A percentile compares a stretch with the other conserved stretches of the same genome.
phyloP scores from a whole-genome alignment of 257 asterid species.

The Ophiorrhiza pumila region DNA sequence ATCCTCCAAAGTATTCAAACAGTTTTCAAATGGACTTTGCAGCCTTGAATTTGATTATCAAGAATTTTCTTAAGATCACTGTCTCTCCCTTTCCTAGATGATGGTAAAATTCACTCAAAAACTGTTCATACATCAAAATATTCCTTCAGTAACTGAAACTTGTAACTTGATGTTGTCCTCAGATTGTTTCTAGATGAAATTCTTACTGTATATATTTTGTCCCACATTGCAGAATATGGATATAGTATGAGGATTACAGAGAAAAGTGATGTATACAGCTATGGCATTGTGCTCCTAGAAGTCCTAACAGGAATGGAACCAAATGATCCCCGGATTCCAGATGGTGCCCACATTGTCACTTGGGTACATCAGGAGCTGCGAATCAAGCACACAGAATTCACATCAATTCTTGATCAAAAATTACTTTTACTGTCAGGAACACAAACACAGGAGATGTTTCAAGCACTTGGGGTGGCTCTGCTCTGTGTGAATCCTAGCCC shows the following conservation, averaged over 20 bases:
- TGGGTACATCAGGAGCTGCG: constrained; percentile 58
- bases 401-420: constrained; percentile 59
- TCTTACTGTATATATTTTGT: not conserved
- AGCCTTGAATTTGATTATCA: not conserved
- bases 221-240: constrained; percentile 62
- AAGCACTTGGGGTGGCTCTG: constrained; percentile 69
- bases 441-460: constrained; percentile 69
- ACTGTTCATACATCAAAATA: not conserved
- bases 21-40: not conserved
- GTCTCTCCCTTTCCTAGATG: not conserved
- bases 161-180: not conserved
- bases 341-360: constrained; percentile 50
- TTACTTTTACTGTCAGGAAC: constrained; percentile 51
- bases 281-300: constrained; percentile 70
- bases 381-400: constrained; percentile 42
- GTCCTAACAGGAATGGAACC: constrained; percentile 76
- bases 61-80: not conserved
- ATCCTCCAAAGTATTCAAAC: not conserved
- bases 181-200: constrained; percentile 5
- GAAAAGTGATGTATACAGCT: constrained; percentile 74
- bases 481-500: constrained; percentile 55
- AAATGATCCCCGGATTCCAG: constrained; percentile 59
- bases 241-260: constrained; percentile 65
- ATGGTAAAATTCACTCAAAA: not conserved
- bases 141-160: not conserved